Base-by-base conservation (phyloP, 75 land plant species). In the Gnetum montanum region DNA sequence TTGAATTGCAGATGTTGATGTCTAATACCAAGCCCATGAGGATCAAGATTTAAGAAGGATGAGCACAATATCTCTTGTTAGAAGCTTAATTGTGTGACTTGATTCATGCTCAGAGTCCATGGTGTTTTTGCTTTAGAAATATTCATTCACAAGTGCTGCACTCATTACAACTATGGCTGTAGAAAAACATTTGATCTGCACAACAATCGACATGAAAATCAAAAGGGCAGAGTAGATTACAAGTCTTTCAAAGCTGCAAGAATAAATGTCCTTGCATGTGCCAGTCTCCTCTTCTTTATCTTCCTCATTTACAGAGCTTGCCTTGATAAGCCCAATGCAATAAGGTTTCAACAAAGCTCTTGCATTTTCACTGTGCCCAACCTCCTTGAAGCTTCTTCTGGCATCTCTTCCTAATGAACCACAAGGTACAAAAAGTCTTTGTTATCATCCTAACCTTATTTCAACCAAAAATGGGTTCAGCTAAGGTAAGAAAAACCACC, bases 321-420 rank as follows among this genome's bases (percentile, higher is more conserved):
- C 36, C 34, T 52, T 52, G 31, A 25, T 52, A 33, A 27, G 22
- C 16, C 70, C 70, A 63, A 67, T 50, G 31, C 53, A 67, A 47
- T 67, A 67, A 0, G 36, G 41, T 23, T 61, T 34, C 56, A 67
- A 25, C 33, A 67, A 35, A 48, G 68, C 70, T 24, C 61, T 48
- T 7, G 70, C 70, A 46, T 36, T 63, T 29, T 15, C 43, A 37
- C 70, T 67, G 46, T 67, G 70, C 8, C 70, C 70, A 19, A 67
- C 70, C 28, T 63, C 30, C 36, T 67, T 57, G 48, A 67, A 67
- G 31, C 52, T 68, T 35, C 36, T n/a, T 27, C 68, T 67, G 10
- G 69, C 70, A 67, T 67, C 70, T 40, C 66, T 53, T 53, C 70
- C 70, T 67, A 22, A 36, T n/a, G n/a, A n/a, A n/a, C n/a, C n/a